These are phyloP conservation scores for Epichloe festucae DNA, from an alignment of 2,329 filamentous ascomycete species.

Conservation along the genomic window DNA sequence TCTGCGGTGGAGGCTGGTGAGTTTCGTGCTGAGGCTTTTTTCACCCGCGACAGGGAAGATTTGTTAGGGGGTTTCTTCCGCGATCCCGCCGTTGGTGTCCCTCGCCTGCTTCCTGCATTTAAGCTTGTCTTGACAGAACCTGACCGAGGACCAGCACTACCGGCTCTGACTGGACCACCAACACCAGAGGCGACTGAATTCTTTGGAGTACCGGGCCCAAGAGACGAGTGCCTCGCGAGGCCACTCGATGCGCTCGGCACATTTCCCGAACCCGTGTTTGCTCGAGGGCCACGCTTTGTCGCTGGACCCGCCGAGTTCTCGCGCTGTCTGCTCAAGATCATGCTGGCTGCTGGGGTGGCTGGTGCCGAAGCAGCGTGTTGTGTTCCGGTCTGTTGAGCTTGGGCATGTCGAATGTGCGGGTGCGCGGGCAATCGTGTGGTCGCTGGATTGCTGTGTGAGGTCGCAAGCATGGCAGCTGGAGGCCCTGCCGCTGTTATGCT, in stretches of 20 bases:
- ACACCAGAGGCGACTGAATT: constrained; percentile 15
- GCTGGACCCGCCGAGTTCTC: constrained; percentile 48
- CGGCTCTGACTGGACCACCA: constrained; percentile 31
- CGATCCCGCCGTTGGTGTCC: constrained; percentile 28
- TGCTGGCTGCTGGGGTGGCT: constrained; percentile 45
- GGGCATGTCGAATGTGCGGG: constrained; percentile 35
- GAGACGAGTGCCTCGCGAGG: constrained; percentile 48
- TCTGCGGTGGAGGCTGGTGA: constrained; percentile 51
- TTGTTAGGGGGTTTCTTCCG: constrained; percentile 43
- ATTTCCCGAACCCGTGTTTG: constrained; percentile 33
- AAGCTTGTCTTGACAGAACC: constrained; percentile 31
- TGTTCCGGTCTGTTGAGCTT: constrained; percentile 27
- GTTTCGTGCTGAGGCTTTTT: constrained; percentile 43
- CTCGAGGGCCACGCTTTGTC: constrained; percentile 40
- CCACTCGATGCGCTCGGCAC: constrained; percentile 40
- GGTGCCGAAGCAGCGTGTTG: constrained; percentile 42
- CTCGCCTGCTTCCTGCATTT: constrained; percentile 31
- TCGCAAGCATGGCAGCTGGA: constrained; percentile 14
- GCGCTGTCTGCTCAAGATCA: constrained; percentile 43
- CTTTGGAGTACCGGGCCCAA: constrained; percentile 51
- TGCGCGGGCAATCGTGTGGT: constrained; percentile 29
- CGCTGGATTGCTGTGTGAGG: constrained; percentile 26
- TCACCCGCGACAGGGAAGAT: constrained; percentile 49
- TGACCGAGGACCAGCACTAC: constrained; percentile 47
- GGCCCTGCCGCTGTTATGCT: constrained; percentile 17